Evolutionary conservation across 305 asterid genomes (phyloP).

Genomic region (Plantago coronopus): DNA sequence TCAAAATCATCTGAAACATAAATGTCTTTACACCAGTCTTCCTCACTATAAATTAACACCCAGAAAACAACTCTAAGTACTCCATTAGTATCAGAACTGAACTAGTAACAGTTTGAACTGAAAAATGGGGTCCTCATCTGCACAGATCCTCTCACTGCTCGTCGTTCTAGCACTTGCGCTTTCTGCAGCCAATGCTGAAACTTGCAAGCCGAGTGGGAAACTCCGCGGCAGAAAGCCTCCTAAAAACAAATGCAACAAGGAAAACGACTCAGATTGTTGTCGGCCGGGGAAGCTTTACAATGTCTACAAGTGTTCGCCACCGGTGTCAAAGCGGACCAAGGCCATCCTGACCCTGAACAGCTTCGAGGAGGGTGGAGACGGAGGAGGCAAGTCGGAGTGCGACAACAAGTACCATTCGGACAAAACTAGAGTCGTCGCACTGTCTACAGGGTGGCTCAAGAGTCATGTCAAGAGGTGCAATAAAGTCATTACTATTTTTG

Average conservation of each 20-base stretch:
- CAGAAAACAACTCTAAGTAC: no score
- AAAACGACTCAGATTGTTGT: conserved; percentile 30
- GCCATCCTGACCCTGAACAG: conserved; percentile 37
- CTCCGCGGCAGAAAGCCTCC: conserved; percentile 31
- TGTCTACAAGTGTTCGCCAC: conserved; percentile 28
- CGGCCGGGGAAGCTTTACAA: conserved; percentile 25
- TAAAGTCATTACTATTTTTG: conserved; percentile 26
- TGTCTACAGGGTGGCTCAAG: conserved; percentile 41
- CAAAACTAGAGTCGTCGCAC: conserved; percentile 27
- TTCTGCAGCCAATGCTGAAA: not conserved
- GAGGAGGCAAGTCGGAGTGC: conserved; percentile 35
- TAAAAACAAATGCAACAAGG: conserved; percentile 25
- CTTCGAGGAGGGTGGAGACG: conserved; percentile 27
- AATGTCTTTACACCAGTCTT: not conserved
- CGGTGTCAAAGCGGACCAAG: conserved; percentile 21
- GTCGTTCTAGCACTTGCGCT: not conserved
- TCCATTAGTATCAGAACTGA: no score
- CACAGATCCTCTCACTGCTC: not conserved
- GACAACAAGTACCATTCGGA: conserved; percentile 34
- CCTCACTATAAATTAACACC: not conserved
- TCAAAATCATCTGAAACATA: conserved; percentile 1
- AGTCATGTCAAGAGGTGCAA: conserved; percentile 24
- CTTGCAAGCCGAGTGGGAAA: conserved; percentile 36
- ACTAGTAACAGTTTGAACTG: not conserved
- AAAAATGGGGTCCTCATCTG: conserved; percentile 1